Base-by-base conservation (phyloP, 345 rosid species). In the Iberis pinnata region DNA sequence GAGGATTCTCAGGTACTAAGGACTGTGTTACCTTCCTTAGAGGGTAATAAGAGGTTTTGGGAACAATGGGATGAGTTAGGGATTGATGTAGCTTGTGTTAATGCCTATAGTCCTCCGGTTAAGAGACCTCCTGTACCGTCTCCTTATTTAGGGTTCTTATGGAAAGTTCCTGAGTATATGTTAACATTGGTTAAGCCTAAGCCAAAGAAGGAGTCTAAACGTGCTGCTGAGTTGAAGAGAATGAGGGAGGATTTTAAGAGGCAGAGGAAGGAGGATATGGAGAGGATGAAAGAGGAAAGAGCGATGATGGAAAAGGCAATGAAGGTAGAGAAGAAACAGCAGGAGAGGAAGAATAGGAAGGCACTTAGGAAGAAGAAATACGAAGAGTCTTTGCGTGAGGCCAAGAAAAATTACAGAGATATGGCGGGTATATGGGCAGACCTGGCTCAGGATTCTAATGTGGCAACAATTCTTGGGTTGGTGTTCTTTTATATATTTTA, bases 401-500 rank as follows among this genome's bases (percentile, higher is more conserved):
- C 89, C 1, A 74, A 70, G 68, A 64, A 53, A 63, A 82, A 78
- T 45, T 75, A 70, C 50, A 60, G 51, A n/a, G 29, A 59, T 43
- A 79, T 75, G 85, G 85, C 81, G 1, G 26, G 49, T 24, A 18
- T 83, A 59, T 89, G 97, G 97, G 81, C 73, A 5, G 55, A 58
- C 20, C 63, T 89, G 43, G 95, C 93, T 1, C 71, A 72, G 46
- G 88, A 86, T 68, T 15, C 78, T 7, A 86, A 78, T 65, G 85
- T 86, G 35, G 74, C 86, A 25, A 83, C 88, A 0, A 70, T 47
- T 10, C 76, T 89, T 19, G 95, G 97, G 7, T 20, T 86, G 49
- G 76, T 86, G 58, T 86, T 86, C 67, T 89, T 89, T 49, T 78
- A 72, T 55, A 78, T 89, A 55, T 89, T 89, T 67, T 83, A 86